phyloP scores from a whole-genome alignment of 768 basidiomycete genomes.

The Russula foetens region DNA sequence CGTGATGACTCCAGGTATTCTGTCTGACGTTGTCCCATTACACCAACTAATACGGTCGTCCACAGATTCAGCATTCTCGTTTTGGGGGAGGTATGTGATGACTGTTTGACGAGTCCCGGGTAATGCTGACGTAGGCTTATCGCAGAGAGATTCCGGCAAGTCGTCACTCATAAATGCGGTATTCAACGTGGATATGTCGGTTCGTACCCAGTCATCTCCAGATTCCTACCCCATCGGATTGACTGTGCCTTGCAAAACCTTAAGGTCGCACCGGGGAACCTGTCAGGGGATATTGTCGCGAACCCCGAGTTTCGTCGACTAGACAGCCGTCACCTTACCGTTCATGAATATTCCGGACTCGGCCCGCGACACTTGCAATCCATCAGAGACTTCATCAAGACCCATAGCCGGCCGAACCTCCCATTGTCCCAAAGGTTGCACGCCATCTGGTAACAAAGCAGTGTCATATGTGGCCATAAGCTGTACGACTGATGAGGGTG shows the following conservation, averaged over 20 bases:
- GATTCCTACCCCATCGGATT: neutral
- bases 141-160: conserved; percentile 4
- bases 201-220: neutral
- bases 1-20: neutral
- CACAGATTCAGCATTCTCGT: conserved; percentile 10
- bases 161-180: neutral
- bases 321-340: neutral
- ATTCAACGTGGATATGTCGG: conserved; percentile 5
- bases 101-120: no score
- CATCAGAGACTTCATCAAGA: neutral
- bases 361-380: neutral
- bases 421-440: neutral
- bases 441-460: conserved; percentile 1
- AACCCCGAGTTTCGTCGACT: neutral
- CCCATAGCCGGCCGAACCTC: neutral
- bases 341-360: neutral
- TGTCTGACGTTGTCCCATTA: neutral
- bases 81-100: conserved; percentile 1
- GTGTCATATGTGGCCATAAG: neutral
- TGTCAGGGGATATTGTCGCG: neutral
- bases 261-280: neutral
- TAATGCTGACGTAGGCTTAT: neutral
- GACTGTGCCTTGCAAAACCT: neutral
- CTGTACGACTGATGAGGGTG: neutral
- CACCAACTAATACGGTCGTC: neutral